Percentiles rank a stretch among this genome's conserved stretches.
phyloP scores from a whole-genome alignment of 768 basidiomycete genomes.

The Trichaptum fuscoviolaceum region DNA sequence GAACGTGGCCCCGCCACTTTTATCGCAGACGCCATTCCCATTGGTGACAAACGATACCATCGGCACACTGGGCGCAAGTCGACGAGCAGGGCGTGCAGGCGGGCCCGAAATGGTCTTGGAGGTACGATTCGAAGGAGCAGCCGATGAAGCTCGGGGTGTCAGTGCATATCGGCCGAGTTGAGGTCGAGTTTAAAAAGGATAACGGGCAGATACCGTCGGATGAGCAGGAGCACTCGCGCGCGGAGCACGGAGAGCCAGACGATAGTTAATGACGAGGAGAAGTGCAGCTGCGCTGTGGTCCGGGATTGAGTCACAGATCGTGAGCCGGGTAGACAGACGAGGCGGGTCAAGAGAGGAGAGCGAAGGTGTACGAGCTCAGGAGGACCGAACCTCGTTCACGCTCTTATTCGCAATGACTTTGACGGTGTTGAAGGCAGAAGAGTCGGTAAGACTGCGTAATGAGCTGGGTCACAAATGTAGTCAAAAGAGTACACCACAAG shows the following conservation, averaged over 20 bases:
- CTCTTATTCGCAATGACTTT: conserved; percentile 44
- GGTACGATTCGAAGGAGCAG: too few species aligned
- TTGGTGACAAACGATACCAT: too few species aligned
- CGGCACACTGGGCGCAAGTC: too few species aligned
- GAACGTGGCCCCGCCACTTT: conserved; percentile 68
- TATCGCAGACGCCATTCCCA: too few species aligned
- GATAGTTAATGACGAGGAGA: conserved; percentile 26
- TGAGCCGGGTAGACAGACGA: conserved; percentile 49
- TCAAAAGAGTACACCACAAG: too few species aligned
- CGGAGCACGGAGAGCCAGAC: conserved; percentile 55
- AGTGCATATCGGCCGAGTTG: too few species aligned
- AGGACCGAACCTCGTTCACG: conserved; percentile 53
- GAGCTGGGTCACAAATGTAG: too few species aligned
- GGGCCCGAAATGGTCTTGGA: too few species aligned
- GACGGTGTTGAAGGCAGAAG: conserved; percentile 52
- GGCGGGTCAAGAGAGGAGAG: conserved; percentile 51
- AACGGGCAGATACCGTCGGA: conserved; percentile 60
- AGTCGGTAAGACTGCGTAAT: conserved; percentile 64
- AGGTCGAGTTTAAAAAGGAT: too few species aligned
- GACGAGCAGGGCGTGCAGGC: too few species aligned
- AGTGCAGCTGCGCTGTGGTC: conserved; percentile 67
- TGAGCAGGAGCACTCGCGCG: conserved; percentile 65
- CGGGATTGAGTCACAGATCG: conserved; percentile 77
- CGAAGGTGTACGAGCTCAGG: conserved; percentile 68
- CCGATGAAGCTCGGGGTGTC: too few species aligned